Evolutionary conservation across 2,329 filamentous ascomycete species (phyloP).

Genomic region (Xenosphaeropsis pyriputrescens): DNA sequence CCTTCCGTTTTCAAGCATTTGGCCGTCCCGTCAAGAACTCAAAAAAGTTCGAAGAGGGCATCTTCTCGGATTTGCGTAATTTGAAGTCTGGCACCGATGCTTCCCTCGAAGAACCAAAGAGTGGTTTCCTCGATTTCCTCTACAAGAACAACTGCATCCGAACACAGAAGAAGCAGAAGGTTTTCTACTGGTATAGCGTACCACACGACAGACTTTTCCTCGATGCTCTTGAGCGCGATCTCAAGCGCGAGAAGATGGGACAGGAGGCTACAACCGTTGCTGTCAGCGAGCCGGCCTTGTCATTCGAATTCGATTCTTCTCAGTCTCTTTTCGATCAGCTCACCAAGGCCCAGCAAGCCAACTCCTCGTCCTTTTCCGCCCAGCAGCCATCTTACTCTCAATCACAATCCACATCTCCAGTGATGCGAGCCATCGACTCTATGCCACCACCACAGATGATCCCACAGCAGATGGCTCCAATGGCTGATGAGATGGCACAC

Average conservation of each 20-base stretch:
- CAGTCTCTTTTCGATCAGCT: constrained; percentile 98
- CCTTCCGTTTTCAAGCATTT: constrained; percentile 97
- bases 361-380: constrained; percentile 89
- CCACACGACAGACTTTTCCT: constrained; percentile 95
- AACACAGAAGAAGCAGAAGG: constrained; percentile 99
- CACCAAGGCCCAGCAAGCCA: constrained; percentile 97
- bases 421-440: constrained; percentile 78
- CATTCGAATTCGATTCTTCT: constrained; percentile 98
- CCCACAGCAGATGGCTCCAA: constrained; percentile 34
- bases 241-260: constrained; percentile 99
- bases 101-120: constrained; percentile 96
- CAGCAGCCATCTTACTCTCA: constrained; percentile 39
- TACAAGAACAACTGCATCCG: constrained; percentile 99
- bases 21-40: constrained; percentile 98
- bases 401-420: constrained; percentile 74
- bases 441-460: constrained; percentile 90
- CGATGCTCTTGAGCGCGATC: constrained; percentile 88
- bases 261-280: constrained; percentile 96
- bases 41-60: constrained; percentile 99
- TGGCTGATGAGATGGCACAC: constrained; percentile 46
- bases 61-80: constrained; percentile 97
- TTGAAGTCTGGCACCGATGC: constrained; percentile 97
- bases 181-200: constrained; percentile 99
- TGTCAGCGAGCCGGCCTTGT: constrained; percentile 90
- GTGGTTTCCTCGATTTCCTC: constrained; percentile 91